phyloP scores from a whole-genome alignment of 306 rosid species.

The Medicago truncatula region MtrunA17r5.0-ANR NC_053045.1:52404001-52404500 shows the following conservation, averaged over 20 bases:
- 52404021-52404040: background rate
- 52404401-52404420: no score
- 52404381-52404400: background rate
- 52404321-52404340: background rate
- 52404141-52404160: background rate
- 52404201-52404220: background rate
- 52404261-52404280: background rate
- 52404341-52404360: background rate
- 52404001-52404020: background rate
- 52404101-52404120: background rate
- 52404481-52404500: background rate
- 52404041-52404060: background rate
- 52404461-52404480: background rate
- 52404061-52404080: background rate
- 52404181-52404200: background rate
- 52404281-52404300: background rate
- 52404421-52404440: no score
- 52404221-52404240: no score
- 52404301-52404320: background rate
- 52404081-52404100: background rate
- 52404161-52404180: background rate
- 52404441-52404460: background rate
- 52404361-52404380: no score
- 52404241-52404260: no score
- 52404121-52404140: background rate